Evolutionary conservation across 2,329 filamentous ascomycete species (phyloP).

Genomic region (Ceratocystis cubensis): DNA sequence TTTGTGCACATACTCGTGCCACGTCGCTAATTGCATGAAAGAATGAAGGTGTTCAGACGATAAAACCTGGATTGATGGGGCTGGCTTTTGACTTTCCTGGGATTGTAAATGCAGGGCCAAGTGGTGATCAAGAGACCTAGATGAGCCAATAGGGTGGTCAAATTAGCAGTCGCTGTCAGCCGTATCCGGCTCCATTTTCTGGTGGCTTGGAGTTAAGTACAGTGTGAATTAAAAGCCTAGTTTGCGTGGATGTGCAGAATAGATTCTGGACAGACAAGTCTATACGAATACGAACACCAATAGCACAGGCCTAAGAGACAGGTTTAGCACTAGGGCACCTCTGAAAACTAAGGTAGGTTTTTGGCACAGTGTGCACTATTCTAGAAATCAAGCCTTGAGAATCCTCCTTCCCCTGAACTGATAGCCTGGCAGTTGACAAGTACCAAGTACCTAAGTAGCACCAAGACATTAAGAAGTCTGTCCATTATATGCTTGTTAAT

Average conservation of each 20-base stretch:
- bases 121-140: background rate
- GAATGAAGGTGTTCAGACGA: background rate
- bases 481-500: no score
- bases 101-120: background rate
- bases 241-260: background rate
- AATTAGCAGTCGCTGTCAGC: constrained; percentile 17
- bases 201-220: constrained; percentile 10
- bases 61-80: background rate
- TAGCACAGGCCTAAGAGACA: background rate
- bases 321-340: background rate
- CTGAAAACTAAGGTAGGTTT: no score
- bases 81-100: background rate
- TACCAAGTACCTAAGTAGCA: background rate
- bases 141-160: background rate
- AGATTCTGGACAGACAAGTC: constrained; percentile 9
- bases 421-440: background rate
- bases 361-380: background rate
- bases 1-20: constrained; percentile 6
- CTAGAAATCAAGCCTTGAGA: background rate
- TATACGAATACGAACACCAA: constrained; percentile 22
- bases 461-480: background rate
- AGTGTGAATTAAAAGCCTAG: constrained; percentile 2
- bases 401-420: constrained; percentile 6
- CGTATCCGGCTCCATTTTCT: constrained; percentile 20
- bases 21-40: background rate